Base-by-base conservation (phyloP, 805 yeast genomes). In the Saturnispora kantuleensis region DNA sequence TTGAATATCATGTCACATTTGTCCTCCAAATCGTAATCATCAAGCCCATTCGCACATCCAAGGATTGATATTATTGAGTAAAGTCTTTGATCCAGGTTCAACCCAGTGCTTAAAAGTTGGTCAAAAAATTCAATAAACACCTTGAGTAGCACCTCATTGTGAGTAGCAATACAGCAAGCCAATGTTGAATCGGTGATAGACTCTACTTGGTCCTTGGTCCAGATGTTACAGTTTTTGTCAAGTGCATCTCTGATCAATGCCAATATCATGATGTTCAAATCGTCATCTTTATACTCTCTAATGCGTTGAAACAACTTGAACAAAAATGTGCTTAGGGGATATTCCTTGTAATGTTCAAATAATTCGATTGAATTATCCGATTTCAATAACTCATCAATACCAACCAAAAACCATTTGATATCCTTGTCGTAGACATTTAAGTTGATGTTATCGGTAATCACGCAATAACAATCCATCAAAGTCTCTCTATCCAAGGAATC, bases 381-480 rank as follows among this genome's bases (percentile, higher is more conserved):
- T 41, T 71, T 64, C 68, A 77, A 63, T 74, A 47, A 63, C 65
- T 12, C 71, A 69, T 52, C 74, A 71, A 40, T 68, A 71, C 46
- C 73, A 73, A 66, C 71, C 77, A 58, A 74, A 71, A 51, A 58
- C 28, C 52, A 29, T 26, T 52, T 53, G 31, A 57, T 65, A 47
- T 58, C 67, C 18, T 57, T 56, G 40, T 60, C 72, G 13, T 33
- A n/a, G 10, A 77, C 77, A 12, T 69, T 50, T 12, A 66, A 51
- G 13, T 68, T 54, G 47, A 80, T 71, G 47, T 60, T 70, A 3
- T 55, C 52, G 31, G 75, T 59, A 1, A 84, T 73, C 40, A 80
- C 83, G 45, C 73, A 67, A 58, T 79, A 86, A 59, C 79, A 83
- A 43, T 72, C 65, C 41, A 79, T 55, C 41, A 72, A 64, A 7